Percentiles rank a stretch among this genome's conserved stretches.
Conservation (phyloP, 345 rosid genomes). For the Lenwebbia sp. region DNA sequence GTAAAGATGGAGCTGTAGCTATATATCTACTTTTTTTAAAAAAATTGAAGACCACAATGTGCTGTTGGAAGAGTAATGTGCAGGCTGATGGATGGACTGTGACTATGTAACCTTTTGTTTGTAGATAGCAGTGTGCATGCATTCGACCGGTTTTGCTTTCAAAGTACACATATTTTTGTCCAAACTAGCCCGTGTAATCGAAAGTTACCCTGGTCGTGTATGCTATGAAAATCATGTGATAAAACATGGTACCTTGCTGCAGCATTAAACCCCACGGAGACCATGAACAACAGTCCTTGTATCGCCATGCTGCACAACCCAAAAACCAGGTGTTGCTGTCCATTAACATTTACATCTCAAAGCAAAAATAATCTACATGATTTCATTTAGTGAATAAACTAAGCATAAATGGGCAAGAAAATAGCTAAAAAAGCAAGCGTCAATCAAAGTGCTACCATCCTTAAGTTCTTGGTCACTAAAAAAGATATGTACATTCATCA, state of each 20-base stretch:
- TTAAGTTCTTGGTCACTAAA: background rate
- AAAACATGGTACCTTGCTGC: constrained; percentile 51
- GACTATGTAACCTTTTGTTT: background rate
- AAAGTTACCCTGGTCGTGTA: background rate
- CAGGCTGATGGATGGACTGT: background rate
- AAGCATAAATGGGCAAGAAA: background rate
- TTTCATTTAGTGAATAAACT: background rate
- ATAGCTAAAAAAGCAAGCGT: background rate
- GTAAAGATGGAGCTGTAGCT: background rate
- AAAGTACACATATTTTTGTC: background rate
- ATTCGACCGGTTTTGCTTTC: background rate
- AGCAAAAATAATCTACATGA: background rate
- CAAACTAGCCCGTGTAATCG: background rate
- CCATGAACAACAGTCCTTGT: constrained; percentile 49
- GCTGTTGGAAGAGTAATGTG: background rate
- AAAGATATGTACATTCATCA: background rate
- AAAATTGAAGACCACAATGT: background rate
- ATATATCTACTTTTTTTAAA: background rate
- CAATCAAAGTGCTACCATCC: background rate
- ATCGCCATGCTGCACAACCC: constrained; percentile 38
- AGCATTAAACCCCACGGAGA: constrained; percentile 87
- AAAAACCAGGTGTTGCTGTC: background rate
- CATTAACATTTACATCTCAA: background rate
- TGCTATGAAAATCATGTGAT: background rate
- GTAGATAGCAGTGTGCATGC: background rate